phyloP scores from a whole-genome alignment of 2,329 filamentous ascomycete genomes.

The Colletotrichum spaethianum region DNA sequence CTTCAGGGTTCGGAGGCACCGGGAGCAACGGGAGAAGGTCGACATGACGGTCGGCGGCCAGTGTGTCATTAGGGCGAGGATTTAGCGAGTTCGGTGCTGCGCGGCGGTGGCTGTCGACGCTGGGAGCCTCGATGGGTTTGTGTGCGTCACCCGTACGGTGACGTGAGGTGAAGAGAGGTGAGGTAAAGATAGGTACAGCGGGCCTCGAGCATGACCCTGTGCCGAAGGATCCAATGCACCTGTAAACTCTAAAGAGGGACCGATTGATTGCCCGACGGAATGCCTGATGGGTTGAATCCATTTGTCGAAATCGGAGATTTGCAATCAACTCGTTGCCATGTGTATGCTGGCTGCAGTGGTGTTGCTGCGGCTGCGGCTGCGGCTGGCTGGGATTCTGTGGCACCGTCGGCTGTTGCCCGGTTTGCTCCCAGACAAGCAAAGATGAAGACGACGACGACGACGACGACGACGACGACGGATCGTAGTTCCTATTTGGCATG shows the following conservation, averaged over 20 bases:
- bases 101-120: conserved; percentile 5
- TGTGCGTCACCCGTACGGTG: neutral
- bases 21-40: neutral
- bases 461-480: neutral
- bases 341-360: neutral
- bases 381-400: neutral
- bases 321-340: neutral
- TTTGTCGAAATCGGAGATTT: neutral
- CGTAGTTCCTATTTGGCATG: neutral
- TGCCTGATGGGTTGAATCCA: neutral
- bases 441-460: too few species aligned
- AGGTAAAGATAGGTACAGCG: neutral
- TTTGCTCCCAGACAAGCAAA: neutral
- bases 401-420: neutral
- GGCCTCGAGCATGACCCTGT: conserved; percentile 13
- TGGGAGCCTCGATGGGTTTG: neutral
- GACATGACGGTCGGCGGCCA: conserved; percentile 18
- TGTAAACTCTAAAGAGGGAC: neutral
- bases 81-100: conserved; percentile 7
- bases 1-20: conserved; percentile 3
- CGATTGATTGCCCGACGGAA: neutral
- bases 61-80: conserved; percentile 27
- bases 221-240: conserved; percentile 14
- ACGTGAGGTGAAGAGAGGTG: neutral
- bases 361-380: too few species aligned